phyloP scores from a whole-genome alignment of 73 alveolate species.

The Paramecium biaurelia region DNA sequence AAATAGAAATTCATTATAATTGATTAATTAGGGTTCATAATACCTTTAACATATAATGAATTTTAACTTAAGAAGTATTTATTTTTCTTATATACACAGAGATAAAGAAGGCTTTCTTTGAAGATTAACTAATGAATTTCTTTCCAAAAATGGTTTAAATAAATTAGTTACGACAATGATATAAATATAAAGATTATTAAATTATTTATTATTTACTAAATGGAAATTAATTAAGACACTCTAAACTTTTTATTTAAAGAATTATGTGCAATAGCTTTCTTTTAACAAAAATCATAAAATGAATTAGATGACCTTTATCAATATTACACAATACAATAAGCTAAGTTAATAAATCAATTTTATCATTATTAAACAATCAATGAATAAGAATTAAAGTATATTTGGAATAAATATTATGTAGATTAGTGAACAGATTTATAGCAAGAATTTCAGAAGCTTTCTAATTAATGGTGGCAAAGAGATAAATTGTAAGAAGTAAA shows the following conservation, averaged over 20 bases:
- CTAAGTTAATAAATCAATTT: not conserved
- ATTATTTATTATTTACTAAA: not conserved
- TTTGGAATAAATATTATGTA: not conserved
- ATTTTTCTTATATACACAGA: no score
- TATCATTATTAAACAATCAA: not conserved
- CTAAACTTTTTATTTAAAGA: constrained; percentile 15
- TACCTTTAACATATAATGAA: no score
- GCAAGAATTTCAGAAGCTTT: constrained; percentile 15
- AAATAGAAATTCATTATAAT: no score
- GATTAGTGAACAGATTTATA: not conserved
- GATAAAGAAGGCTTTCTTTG: no score
- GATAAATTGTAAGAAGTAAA: not conserved
- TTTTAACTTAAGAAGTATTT: no score
- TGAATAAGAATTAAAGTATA: not conserved
- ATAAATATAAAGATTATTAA: not conserved
- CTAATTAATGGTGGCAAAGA: not conserved
- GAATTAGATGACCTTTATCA: not conserved
- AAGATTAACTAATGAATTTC: no score
- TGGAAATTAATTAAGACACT: constrained; percentile 20
- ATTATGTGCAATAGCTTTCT: not conserved
- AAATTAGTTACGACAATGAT: not conserved
- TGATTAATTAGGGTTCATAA: not conserved
- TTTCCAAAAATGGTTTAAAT: not conserved
- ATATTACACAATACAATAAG: not conserved
- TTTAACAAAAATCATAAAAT: not conserved